Conservation (phyloP, 495 filamentous ascomycete genomes). For the Daldinia bambusicola region DNA sequence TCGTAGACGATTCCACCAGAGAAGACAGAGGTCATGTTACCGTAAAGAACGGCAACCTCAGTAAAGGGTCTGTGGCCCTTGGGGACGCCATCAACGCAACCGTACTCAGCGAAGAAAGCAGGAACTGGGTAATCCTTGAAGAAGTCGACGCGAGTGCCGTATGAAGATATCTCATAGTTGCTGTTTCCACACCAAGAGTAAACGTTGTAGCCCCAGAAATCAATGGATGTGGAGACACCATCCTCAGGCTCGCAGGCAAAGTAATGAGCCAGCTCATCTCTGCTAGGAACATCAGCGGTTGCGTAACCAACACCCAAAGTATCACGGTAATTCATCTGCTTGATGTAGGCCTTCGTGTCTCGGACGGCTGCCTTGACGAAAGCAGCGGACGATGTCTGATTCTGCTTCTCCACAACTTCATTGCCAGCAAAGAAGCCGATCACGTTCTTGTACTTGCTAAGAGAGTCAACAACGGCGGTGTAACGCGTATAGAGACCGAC, state of each 20-base stretch:
- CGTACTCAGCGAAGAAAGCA: constrained; percentile 98
- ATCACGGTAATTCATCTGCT: constrained; percentile 62
- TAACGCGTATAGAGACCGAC: constrained; percentile 79
- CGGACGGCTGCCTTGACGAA: constrained; percentile 97
- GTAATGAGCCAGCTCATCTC: constrained; percentile 81
- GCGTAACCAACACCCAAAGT: constrained; percentile 87
- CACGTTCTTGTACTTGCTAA: constrained; percentile 84
- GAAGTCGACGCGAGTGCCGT: constrained; percentile 79
- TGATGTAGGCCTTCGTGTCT: constrained; percentile 96
- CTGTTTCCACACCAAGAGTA: constrained; percentile 96
- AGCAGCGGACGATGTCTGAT: constrained; percentile 84
- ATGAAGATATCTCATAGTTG: constrained; percentile 75
- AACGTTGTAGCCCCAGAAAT: constrained; percentile 99
- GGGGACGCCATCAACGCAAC: constrained; percentile 72
- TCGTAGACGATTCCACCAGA: constrained; percentile 97
- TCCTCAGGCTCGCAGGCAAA: constrained; percentile 81
- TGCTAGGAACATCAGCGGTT: constrained; percentile 85
- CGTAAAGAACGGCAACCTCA: constrained; percentile 84
- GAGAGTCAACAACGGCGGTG: constrained; percentile 79
- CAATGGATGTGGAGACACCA: constrained; percentile 69
- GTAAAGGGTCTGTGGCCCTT: constrained; percentile 77
- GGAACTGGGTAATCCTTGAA: constrained; percentile 89
- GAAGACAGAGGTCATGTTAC: constrained; percentile 77
- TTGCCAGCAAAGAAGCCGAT: constrained; percentile 98
- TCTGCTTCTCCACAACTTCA: constrained; percentile 84